Evolutionary conservation across 2,329 filamentous ascomycete species (phyloP).

Genomic region (Scedosporium dehoogii): DNA sequence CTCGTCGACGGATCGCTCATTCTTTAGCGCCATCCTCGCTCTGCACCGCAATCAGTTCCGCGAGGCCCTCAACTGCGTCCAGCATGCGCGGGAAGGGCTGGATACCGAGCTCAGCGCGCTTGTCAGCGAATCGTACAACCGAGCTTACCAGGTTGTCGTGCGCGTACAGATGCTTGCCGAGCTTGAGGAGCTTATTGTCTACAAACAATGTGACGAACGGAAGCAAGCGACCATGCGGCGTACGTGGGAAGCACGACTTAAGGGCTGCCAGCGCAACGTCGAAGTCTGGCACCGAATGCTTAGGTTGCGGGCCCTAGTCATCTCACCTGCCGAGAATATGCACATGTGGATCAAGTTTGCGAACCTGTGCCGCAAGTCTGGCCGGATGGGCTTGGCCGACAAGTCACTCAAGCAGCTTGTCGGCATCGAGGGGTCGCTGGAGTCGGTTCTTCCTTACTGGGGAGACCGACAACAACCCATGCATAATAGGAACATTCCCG

Average conservation of each 20-base stretch:
- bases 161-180: slow-evolving; percentile 98
- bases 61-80: slow-evolving; percentile 79
- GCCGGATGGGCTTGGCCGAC: slow-evolving; percentile 87
- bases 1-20: slow-evolving; percentile 85
- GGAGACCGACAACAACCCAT: slow-evolving; percentile 8
- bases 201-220: slow-evolving; percentile 90
- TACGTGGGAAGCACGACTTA: slow-evolving; percentile 92
- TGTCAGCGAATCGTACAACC: slow-evolving; percentile 96
- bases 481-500: slow-evolving; percentile 38
- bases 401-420: slow-evolving; percentile 91
- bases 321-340: slow-evolving; percentile 85
- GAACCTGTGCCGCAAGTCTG: slow-evolving; percentile 94
- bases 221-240: slow-evolving; percentile 85
- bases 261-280: slow-evolving; percentile 92
- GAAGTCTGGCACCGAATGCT: slow-evolving; percentile 99
- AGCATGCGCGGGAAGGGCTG: slow-evolving; percentile 83
- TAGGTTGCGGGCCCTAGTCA: slow-evolving; percentile 84
- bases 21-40: slow-evolving; percentile 92
- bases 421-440: slow-evolving; percentile 54
- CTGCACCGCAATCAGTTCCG: slow-evolving; percentile 94
- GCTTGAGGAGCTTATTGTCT: slow-evolving; percentile 92
- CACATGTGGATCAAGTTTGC: slow-evolving; percentile 99
- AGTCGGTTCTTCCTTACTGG: slow-evolving; percentile 53
- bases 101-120: slow-evolving; percentile 93
- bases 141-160: slow-evolving; percentile 95